Evolutionary conservation across 2,329 filamentous ascomycete genomes (phyloP), one percentile per base, ranked within the genome.

Genomic region (Hymenoscyphus scutula): DNA sequence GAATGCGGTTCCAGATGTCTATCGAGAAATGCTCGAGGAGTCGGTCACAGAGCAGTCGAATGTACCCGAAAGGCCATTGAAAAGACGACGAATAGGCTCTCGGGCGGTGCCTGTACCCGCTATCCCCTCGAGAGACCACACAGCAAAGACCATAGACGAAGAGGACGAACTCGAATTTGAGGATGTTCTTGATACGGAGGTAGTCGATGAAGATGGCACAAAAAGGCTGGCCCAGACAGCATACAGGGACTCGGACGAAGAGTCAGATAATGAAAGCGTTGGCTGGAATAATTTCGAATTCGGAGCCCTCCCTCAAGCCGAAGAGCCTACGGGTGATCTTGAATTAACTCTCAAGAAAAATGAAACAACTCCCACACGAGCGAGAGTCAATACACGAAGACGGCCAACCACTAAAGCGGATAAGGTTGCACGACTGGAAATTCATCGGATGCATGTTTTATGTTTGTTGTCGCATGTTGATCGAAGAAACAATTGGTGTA

Each of bases 391-490:
- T 25, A 38, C 67, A 27, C 66, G 65, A 56, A 67, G 81, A 58
- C 86, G 81, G 69, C 79, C 81, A 1, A 76, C 86, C 3, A 83
- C 75, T 27, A 82, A 79, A 65, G 80, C 80, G 23, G 84, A 88
- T 68, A 83, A 78, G 65, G 76, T 77, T 53, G 77, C 74, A 15
- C 85, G 93, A 23, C 74, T 95, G 32, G 84, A 91, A 58, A 81
- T 92, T n/a, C 95, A 99, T 75, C 96, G 94, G 75, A 80, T 87
- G 65, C 93, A 99, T 76, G 68, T 98, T 0, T 78, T 97, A 15
- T 96, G 91, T 73, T 81, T 99, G 1, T 76, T 99, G 17, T 85
- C 87, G 10, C 91, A 98, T 75, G 83, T 88, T 17, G 84, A 90
- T 67, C 80, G 86, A 62, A 86, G 93, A 61, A 99, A 98, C 72